Evolutionary conservation across 1,284 basidiomycete species (phyloP).

Genomic region (Porogramme epimiltina): DNA sequence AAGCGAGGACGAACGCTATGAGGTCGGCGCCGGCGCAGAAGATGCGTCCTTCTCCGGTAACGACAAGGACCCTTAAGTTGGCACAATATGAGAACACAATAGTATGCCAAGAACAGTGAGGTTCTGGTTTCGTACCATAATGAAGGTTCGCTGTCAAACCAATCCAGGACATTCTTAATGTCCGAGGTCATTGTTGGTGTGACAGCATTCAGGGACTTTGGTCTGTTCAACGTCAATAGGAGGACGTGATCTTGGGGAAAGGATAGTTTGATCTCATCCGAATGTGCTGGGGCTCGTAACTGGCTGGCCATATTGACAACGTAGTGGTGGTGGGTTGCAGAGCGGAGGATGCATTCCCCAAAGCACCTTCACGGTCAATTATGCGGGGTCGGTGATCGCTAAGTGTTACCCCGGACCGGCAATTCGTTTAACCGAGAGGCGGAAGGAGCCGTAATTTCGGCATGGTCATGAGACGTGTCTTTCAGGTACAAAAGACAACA

Average conservation of each 20-base stretch:
- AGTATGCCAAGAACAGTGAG: background rate
- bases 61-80: constrained; percentile 64
- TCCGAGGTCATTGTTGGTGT: constrained; percentile 60
- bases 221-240: constrained; percentile 76
- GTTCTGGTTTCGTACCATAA: constrained; percentile 58
- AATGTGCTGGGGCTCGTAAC: constrained; percentile 47
- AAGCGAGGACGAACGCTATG: constrained; percentile 63
- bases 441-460: too few relatives aligned
- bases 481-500: too few relatives aligned
- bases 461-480: too few relatives aligned
- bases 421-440: too few relatives aligned
- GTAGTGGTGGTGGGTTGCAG: background rate
- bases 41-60: constrained; percentile 75
- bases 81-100: background rate
- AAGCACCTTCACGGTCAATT: background rate
- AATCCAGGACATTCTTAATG: constrained; percentile 61
- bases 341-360: background rate
- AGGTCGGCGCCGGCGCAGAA: constrained; percentile 87
- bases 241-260: constrained; percentile 71
- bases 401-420: too few relatives aligned
- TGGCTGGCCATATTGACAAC: background rate
- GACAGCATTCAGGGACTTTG: constrained; percentile 75
- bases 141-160: constrained; percentile 75
- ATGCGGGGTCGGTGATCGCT: background rate
- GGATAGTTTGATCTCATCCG: constrained; percentile 55